Base-by-base conservation (phyloP, 2,329 filamentous ascomycete genomes). In the Aureobasidium musti region DNA sequence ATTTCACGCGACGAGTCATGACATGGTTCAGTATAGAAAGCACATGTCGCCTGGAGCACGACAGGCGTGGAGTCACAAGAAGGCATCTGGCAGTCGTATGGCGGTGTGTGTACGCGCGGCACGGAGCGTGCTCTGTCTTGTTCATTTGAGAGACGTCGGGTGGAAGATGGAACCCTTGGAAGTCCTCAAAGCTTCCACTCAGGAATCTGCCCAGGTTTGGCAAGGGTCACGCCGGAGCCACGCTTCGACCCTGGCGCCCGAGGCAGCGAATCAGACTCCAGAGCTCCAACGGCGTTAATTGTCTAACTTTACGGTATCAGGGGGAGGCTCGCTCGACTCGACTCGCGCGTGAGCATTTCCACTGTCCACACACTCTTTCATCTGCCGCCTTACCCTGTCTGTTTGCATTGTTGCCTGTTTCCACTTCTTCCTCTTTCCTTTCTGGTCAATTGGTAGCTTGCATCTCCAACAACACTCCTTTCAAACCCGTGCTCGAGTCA, bases 261-360 rank as follows among this genome's bases (percentile, higher is more conserved):
- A n/a, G 35, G 33, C 33, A 56, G 28, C 54, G 23, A 61, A 61
- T 61, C 57, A 61, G 28, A 30, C 10, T 49, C 4, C 13, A 35
- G 14, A 35, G 21, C 30, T 59, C 19, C 23, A 43, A 59, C 56
- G 56, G 56, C 56, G 53, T 59, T 59, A 45, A 59, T 47, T 59
- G 56, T 45, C 37, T 45, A 59, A 59, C 37, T 59, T 59, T 59
- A 39, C 39, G 54, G 39, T 59, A 59, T 59, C 57, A 61, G 57
- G 57, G 56, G 57, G 57, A 41, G 41, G 57, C 56, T 59, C 53
- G 54, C 37, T 56, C 53, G 53, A 56, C 33, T 59, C 37, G 57
- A 61, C 26, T 61, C 57, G 57, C 57, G 57, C 57, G 57, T 49
- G 41, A 23, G 28, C 57, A 61, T 35, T 61, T 47, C 57, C 43